A percentile compares a stretch with the other conserved stretches of the same genome.
Evolutionary conservation across 2,329 filamentous ascomycete species (phyloP).

Genomic region (Endothia cerciana): DNA sequence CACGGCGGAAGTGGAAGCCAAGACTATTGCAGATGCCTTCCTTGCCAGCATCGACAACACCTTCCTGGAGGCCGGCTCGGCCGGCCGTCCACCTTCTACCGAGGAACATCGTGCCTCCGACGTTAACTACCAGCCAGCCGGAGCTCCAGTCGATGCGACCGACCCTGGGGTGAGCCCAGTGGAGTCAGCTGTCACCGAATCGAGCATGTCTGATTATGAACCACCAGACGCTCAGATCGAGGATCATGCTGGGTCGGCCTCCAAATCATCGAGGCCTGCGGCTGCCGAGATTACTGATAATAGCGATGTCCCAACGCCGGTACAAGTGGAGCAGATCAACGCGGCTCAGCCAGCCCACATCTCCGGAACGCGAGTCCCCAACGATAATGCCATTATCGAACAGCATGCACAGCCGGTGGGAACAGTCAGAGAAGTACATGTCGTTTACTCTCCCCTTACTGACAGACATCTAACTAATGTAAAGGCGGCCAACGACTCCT

Average conservation of each 20-base stretch:
- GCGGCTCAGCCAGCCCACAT: constrained; percentile 36
- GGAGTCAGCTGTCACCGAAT: constrained; percentile 24
- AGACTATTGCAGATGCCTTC: background rate
- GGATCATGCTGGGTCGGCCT: constrained; percentile 30
- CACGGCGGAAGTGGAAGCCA: constrained; percentile 6
- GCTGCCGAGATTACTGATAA: constrained; percentile 31
- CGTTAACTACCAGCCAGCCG: constrained; percentile 8
- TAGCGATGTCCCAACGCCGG: background rate
- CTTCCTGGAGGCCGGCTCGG: background rate
- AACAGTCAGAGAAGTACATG: constrained; percentile 49
- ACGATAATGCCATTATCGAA: constrained; percentile 30
- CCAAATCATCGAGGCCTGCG: constrained; percentile 31
- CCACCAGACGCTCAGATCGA: constrained; percentile 49
- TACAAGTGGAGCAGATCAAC: background rate
- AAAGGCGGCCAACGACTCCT: constrained; percentile 29
- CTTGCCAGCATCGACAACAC: background rate
- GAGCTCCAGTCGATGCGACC: background rate
- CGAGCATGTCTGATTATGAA: constrained; percentile 55
- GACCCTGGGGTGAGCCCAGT: background rate
- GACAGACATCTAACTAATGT: constrained; percentile 31
- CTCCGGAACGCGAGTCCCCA: constrained; percentile 36
- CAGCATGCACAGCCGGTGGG: constrained; percentile 34
- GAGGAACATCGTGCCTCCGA: background rate
- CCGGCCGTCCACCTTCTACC: background rate
- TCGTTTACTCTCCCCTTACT: constrained; percentile 33